Evolutionary conservation across 2,329 filamentous ascomycete genomes (phyloP).

Genomic region (Endoconidiophora polonica): DNA sequence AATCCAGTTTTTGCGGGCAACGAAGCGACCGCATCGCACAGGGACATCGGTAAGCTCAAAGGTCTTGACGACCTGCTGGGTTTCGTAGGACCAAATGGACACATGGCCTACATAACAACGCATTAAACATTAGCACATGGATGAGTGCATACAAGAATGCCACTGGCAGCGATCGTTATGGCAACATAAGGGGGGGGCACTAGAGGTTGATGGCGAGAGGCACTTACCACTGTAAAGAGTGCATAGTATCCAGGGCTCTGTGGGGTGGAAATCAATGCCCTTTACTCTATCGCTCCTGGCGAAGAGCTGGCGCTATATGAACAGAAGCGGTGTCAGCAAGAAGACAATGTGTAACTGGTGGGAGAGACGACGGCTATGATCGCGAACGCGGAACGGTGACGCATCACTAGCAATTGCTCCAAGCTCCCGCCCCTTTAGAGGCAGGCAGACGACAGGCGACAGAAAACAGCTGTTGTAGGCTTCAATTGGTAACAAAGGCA

Average conservation of each 20-base stretch:
- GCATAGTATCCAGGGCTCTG: slow-evolving; percentile 91
- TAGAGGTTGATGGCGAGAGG: neutral
- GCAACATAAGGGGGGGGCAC: slow-evolving; percentile 1
- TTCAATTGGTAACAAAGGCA: neutral
- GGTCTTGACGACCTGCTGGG: slow-evolving; percentile 91
- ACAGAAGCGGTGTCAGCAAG: slow-evolving; percentile 1
- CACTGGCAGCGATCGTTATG: neutral
- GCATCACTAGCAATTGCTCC: no score
- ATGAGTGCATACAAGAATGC: slow-evolving; percentile 9
- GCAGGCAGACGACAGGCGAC: neutral
- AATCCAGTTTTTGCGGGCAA: slow-evolving; percentile 98
- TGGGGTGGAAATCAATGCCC: slow-evolving; percentile 90
- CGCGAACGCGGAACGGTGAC: no score
- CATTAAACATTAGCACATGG: neutral
- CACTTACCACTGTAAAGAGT: slow-evolving; percentile 81
- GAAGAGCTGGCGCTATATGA: slow-evolving; percentile 29
- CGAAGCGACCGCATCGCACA: slow-evolving; percentile 87
- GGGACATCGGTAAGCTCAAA: slow-evolving; percentile 98
- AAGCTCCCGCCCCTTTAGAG: neutral
- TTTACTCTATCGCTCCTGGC: slow-evolving; percentile 92
- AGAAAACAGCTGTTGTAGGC: neutral
- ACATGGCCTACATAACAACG: slow-evolving; percentile 57
- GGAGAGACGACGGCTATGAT: neutral
- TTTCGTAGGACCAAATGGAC: slow-evolving; percentile 98
- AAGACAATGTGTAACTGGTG: neutral